Evolutionary conservation across 2,329 filamentous ascomycete genomes (phyloP).

Genomic region (Arthrobotrys conoides): DNA sequence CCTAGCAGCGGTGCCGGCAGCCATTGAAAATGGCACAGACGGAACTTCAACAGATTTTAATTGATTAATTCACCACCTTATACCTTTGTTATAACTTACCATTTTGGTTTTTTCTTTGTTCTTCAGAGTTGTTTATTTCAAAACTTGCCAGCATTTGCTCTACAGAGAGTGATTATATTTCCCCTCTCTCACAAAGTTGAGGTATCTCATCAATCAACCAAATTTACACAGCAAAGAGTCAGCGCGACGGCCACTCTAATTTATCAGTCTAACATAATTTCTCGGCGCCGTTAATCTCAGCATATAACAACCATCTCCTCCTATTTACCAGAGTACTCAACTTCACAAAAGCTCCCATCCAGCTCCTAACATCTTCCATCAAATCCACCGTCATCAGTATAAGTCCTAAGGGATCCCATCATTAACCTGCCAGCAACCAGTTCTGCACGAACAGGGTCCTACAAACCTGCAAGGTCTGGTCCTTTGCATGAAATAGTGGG

Average conservation of each 20-base stretch:
- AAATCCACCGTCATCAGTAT: too few relatives aligned
- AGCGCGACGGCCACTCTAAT: too few relatives aligned
- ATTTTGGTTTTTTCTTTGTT: too few relatives aligned
- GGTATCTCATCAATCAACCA: not conserved
- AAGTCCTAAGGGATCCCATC: not conserved
- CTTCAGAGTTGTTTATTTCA: too few relatives aligned
- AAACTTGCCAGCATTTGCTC: too few relatives aligned
- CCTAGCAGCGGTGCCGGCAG: not conserved
- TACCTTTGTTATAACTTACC: too few relatives aligned
- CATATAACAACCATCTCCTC: not conserved
- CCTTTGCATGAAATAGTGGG: slow-evolving; percentile 42
- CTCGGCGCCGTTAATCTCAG: not conserved
- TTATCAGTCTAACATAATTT: not conserved
- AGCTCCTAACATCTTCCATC: too few relatives aligned
- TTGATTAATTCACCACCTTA: too few relatives aligned
- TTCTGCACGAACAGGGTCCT: slow-evolving; percentile 8
- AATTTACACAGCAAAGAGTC: not conserved
- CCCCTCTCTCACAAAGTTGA: too few relatives aligned
- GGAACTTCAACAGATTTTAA: not conserved
- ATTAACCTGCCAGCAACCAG: not conserved
- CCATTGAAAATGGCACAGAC: not conserved
- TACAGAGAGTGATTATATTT: too few relatives aligned
- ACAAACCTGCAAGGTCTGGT: slow-evolving; percentile 38
- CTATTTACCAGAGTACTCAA: too few relatives aligned
- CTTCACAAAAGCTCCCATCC: too few relatives aligned